phyloP scores from a whole-genome alignment of 2,329 filamentous ascomycete genomes.

The Parastagonospora nodorum region DNA sequence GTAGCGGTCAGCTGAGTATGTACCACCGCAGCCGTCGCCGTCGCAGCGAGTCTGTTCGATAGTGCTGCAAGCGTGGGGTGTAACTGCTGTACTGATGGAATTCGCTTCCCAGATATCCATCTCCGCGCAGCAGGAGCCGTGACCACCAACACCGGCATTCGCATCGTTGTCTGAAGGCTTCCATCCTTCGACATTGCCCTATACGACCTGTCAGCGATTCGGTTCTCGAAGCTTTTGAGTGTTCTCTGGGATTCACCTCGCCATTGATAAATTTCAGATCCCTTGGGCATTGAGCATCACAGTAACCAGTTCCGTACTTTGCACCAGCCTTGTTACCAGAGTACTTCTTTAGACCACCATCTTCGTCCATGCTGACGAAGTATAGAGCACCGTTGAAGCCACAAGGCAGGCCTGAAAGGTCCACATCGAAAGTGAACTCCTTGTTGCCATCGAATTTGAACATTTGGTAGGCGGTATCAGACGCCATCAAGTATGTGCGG shows the following conservation, averaged over 20 bases:
- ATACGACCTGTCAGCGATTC: background rate
- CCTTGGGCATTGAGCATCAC: conserved; percentile 43
- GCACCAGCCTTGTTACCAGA: conserved; percentile 57
- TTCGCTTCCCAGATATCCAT: conserved; percentile 72
- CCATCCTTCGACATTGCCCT: conserved; percentile 62
- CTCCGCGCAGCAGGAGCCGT: conserved; percentile 67
- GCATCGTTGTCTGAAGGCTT: conserved; percentile 56
- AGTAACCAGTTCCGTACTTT: conserved; percentile 55
- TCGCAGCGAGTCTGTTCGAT: conserved; percentile 58
- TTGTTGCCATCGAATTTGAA: conserved; percentile 49
- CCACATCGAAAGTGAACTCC: conserved; percentile 51
- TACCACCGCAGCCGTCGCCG: conserved; percentile 51
- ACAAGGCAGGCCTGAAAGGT: conserved; percentile 66
- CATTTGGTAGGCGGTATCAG: conserved; percentile 40
- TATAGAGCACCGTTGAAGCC: conserved; percentile 65
- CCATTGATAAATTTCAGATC: conserved; percentile 59
- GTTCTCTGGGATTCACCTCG: conserved; percentile 20
- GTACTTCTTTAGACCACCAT: conserved; percentile 60
- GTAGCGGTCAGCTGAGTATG: conserved; percentile 62
- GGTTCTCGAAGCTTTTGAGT: background rate
- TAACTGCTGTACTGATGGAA: conserved; percentile 65
- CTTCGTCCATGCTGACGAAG: conserved; percentile 63
- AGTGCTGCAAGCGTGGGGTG: conserved; percentile 66
- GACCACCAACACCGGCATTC: conserved; percentile 58
- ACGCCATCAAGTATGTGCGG: conserved; percentile 45